A percentile compares a stretch with the other conserved stretches of the same genome.
Evolutionary conservation across 2,329 filamentous ascomycete genomes (phyloP).

Genomic region (Colletotrichum brevisporum): DNA sequence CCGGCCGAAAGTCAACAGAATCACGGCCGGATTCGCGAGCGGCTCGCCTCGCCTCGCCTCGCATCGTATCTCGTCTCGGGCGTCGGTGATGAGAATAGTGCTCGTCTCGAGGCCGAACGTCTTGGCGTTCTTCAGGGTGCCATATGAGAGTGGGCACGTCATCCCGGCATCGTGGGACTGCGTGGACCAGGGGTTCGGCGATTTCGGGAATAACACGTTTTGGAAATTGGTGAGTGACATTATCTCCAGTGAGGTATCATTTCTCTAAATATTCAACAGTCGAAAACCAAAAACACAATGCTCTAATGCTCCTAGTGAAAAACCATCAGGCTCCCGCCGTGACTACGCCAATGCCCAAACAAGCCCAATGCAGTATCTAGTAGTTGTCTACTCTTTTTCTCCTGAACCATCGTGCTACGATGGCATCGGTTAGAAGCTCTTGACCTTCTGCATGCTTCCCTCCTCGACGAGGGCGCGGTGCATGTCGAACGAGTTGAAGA

Average conservation of each 20-base stretch:
- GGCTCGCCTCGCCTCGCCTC: not conserved
- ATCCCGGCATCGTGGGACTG: not conserved
- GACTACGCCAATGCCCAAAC: slow-evolving; percentile 23
- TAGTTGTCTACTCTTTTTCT: not conserved
- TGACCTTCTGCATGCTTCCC: slow-evolving; percentile 88
- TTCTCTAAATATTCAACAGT: slow-evolving; percentile 25
- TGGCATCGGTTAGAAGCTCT: slow-evolving; percentile 66
- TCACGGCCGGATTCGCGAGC: not conserved
- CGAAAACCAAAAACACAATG: slow-evolving; percentile 1
- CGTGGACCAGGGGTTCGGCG: not conserved
- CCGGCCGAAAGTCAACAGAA: too few species aligned
- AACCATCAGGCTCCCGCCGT: slow-evolving; percentile 10
- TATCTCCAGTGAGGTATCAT: slow-evolving; percentile 35
- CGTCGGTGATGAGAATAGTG: not conserved
- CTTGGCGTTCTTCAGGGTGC: not conserved
- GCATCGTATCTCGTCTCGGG: not conserved
- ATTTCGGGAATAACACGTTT: slow-evolving; percentile 11
- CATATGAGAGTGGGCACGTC: not conserved
- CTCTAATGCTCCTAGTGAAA: slow-evolving; percentile 21
- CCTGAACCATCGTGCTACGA: not conserved
- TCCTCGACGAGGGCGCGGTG: slow-evolving; percentile 86
- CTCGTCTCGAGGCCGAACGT: not conserved
- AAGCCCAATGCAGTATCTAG: not conserved
- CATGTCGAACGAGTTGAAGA: slow-evolving; percentile 91
- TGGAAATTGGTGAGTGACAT: not conserved